phyloP scores from a whole-genome alignment of 768 basidiomycete species.

The Lactarius sanguifluus region DNA sequence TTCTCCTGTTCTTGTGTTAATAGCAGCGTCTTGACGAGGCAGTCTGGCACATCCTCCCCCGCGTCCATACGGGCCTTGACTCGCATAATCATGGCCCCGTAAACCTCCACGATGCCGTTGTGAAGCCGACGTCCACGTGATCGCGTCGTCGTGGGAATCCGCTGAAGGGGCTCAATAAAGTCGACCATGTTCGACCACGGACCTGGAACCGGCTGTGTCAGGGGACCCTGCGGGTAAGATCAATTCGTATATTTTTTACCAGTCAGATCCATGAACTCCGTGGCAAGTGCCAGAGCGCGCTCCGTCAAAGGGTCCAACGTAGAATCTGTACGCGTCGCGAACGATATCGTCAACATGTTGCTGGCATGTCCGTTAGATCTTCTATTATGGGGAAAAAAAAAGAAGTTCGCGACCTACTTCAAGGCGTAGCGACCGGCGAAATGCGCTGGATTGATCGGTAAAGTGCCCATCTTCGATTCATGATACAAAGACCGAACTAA shows the following conservation, averaged over 20 bases:
- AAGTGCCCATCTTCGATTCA: constrained; percentile 35
- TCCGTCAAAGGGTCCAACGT: constrained; percentile 42
- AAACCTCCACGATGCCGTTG: constrained; percentile 35
- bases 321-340: constrained; percentile 44
- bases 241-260: constrained; percentile 1
- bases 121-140: constrained; percentile 44
- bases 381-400: not conserved
- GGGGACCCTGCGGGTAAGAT: not conserved
- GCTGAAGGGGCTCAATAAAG: constrained; percentile 45
- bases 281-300: constrained; percentile 39
- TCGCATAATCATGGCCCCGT: constrained; percentile 37
- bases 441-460: constrained; percentile 42
- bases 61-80: constrained; percentile 35
- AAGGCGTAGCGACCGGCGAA: constrained; percentile 41
- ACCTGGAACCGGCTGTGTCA: constrained; percentile 30
- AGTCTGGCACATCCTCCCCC: constrained; percentile 39
- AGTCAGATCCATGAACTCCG: constrained; percentile 46
- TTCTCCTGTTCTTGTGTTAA: constrained; percentile 35
- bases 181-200: constrained; percentile 48
- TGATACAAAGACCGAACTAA: constrained; percentile 42
- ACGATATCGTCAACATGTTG: constrained; percentile 48
- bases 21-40: constrained; percentile 38
- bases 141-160: constrained; percentile 41
- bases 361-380: constrained; percentile 33
- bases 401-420: constrained; percentile 25